phyloP scores from a whole-genome alignment of 345 rosid species.

The Sonneratia alba region DNA sequence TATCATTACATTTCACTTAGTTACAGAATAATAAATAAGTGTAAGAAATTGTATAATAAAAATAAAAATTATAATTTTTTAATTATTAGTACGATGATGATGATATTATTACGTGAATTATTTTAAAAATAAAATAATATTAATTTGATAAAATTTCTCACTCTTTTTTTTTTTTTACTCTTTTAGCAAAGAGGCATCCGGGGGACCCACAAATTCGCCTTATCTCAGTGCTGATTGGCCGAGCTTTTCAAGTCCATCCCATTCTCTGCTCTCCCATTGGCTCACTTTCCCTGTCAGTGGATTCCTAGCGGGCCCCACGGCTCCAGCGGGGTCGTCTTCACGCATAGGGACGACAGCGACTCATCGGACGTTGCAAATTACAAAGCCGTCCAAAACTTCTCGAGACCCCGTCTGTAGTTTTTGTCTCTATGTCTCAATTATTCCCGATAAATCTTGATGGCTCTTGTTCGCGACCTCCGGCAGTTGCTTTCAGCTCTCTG shows the following conservation, averaged over 20 bases:
- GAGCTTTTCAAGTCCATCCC: background rate
- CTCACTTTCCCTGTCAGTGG: background rate
- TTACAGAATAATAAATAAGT: no score
- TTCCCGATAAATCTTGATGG: background rate
- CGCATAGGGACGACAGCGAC: no score
- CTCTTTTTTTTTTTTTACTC: no score
- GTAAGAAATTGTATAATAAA: no score
- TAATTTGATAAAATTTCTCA: no score
- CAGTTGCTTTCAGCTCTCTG: background rate
- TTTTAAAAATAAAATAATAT: no score
- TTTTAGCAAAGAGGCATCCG: no score
- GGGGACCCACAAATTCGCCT: conserved; percentile 7
- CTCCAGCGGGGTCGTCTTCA: background rate
- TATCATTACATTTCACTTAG: no score
- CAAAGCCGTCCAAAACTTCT: background rate
- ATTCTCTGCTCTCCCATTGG: conserved; percentile 7
- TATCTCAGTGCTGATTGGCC: conserved; percentile 14
- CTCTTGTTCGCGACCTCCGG: background rate
- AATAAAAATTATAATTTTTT: no score
- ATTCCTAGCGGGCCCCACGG: conserved; percentile 1
- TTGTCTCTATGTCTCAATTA: background rate
- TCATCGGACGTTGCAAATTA: background rate
- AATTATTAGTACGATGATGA: no score
- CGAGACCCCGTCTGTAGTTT: background rate
- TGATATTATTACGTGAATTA: no score